phyloP scores from a whole-genome alignment of 2,329 filamentous ascomycete genomes.

The Fusarium secorum region DNA sequence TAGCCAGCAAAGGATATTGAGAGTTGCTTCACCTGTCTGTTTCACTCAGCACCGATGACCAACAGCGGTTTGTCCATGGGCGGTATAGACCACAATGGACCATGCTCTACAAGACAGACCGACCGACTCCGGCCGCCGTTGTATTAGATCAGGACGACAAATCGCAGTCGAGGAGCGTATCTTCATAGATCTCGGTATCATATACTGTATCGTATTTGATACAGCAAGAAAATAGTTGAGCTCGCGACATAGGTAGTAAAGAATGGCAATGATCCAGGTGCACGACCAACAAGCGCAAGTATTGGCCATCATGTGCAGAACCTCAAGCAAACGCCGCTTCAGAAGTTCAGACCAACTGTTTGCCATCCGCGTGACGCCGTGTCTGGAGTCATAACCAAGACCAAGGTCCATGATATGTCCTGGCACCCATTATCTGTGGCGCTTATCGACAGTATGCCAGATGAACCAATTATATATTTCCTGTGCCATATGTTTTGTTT shows the following conservation, averaged over 20 bases:
- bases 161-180: not conserved
- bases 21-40: not conserved
- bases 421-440: constrained; percentile 3
- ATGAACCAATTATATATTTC: constrained; percentile 5
- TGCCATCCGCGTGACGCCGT: not conserved
- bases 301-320: not conserved
- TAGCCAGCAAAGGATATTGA: not conserved
- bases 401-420: not conserved
- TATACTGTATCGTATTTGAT: not conserved
- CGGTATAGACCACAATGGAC: not conserved
- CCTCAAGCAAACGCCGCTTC: constrained; percentile 2
- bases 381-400: not conserved
- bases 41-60: not conserved
- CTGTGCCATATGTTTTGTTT: not conserved
- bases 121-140: not conserved
- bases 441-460: not conserved
- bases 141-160: not conserved
- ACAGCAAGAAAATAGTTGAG: not conserved
- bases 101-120: not conserved
- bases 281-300: not conserved
- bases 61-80: not conserved
- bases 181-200: not conserved
- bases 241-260: not conserved
- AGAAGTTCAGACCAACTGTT: not conserved
- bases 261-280: not conserved